Base-by-base conservation (phyloP, 1,139 yeast species). In the Suhomyces terraborum region DNA sequence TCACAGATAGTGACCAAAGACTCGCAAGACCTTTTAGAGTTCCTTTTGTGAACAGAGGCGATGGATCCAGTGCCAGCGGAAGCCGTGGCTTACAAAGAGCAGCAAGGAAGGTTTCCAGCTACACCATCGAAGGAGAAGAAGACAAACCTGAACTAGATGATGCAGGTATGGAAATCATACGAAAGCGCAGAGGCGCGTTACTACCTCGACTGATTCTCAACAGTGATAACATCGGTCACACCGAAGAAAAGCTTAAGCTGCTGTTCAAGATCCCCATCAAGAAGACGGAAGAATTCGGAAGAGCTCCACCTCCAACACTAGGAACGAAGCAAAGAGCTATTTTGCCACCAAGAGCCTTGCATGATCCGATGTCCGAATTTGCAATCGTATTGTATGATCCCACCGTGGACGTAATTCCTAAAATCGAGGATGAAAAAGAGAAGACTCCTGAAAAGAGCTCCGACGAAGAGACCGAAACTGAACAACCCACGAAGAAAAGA, bases 301-400 rank as follows among this genome's bases (percentile, higher is more conserved):
- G 44, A 23, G 47, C 54, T 12, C 84, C 91, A 0, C 58, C 58
- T 2, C 88, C 95, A 1, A 88, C 95, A 1, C 67, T 91, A 45
- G 98, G 98, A 0, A 88, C 89, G 40, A 77, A 84, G 47, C 77
- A 84, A 29, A 80, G 81, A 50, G 76, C 83, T 1, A 73, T 79
- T 3, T 62, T 87, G 35, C 88, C 89, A 12, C 96, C 98, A 3
- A 69, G 93, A 43, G 95, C 98, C 0, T 71, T 93, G 13, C 95
- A 91, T 58, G 98, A 93, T 63, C 98, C 99, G 0, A 75, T 84
- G 39, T 88, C 85, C 47, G 98, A 93, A 60, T 84, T 88, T 58
- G 98, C 98, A 1, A 88, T 94, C 41, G 98, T 93, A 1, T 69
- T 93, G 35, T 93, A 88, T 56, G 99, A 93, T 59, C 99, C 99